Evolutionary conservation across 2,329 filamentous ascomycete species (phyloP).

Genomic region (Didymella keratinophila): DNA sequence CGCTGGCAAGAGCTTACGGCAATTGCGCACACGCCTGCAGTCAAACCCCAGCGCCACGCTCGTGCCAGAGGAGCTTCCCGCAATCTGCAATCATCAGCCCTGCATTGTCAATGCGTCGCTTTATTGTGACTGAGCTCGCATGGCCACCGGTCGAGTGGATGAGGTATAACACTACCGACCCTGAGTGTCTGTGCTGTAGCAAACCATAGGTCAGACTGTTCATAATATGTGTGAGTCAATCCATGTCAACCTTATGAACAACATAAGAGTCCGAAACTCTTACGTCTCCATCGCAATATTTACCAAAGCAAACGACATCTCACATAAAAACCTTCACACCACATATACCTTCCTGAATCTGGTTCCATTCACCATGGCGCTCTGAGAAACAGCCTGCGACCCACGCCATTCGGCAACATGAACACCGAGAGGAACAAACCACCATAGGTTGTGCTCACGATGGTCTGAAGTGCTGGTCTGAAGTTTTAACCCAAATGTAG

Average conservation of each 20-base stretch:
- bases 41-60: not conserved
- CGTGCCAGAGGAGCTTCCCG: not conserved
- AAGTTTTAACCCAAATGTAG: not conserved
- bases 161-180: not conserved
- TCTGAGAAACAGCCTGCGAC: not conserved
- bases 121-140: not conserved
- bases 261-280: not conserved
- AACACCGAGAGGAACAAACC: not conserved
- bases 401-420: not conserved
- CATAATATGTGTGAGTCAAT: not conserved
- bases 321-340: not conserved
- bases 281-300: not conserved
- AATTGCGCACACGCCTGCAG: not conserved
- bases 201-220: not conserved
- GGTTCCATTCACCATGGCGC: not conserved
- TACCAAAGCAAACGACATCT: not conserved
- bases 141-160: not conserved
- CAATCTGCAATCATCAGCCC: not conserved
- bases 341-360: not conserved
- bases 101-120: not conserved
- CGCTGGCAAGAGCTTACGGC: not conserved
- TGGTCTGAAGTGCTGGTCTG: not conserved
- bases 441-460: not conserved
- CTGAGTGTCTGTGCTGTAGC: not conserved
- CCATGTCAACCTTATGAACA: not conserved